Conservation (phyloP, 2,329 filamentous ascomycete species). For the Claviceps pazoutovae region DNA sequence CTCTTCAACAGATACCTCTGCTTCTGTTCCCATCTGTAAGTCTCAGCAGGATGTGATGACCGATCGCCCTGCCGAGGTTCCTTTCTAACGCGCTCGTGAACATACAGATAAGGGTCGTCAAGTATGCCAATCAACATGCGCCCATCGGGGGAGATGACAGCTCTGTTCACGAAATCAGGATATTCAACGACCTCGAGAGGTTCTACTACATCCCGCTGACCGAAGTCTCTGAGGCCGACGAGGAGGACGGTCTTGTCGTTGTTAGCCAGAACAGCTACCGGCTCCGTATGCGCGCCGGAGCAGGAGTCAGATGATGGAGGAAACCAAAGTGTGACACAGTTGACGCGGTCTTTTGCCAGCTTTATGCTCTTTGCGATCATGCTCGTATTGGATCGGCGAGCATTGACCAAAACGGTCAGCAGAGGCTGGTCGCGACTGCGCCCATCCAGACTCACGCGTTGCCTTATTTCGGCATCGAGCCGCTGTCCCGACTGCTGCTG, state of each 20-base stretch:
- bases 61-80: slow-evolving; percentile 13
- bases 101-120: slow-evolving; percentile 74
- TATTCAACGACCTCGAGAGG: slow-evolving; percentile 59
- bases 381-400: slow-evolving; percentile 27
- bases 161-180: slow-evolving; percentile 81
- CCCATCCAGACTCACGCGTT: slow-evolving; percentile 20
- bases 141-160: slow-evolving; percentile 84
- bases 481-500: slow-evolving; percentile 13
- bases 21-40: slow-evolving; percentile 37
- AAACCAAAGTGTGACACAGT: slow-evolving; percentile 52
- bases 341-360: slow-evolving; percentile 47
- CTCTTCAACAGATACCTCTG: slow-evolving; percentile 43
- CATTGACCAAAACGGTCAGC: slow-evolving; percentile 23
- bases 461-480: slow-evolving; percentile 8
- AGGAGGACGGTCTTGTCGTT: slow-evolving; percentile 83
- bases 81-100: slow-evolving; percentile 48
- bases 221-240: slow-evolving; percentile 57
- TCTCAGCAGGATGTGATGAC: slow-evolving; percentile 10
- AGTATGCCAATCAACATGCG: slow-evolving; percentile 68
- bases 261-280: slow-evolving; percentile 66
- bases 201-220: slow-evolving; percentile 28
- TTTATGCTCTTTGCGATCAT: slow-evolving; percentile 37
- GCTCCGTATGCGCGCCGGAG: slow-evolving; percentile 30
- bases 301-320: slow-evolving; percentile 24
- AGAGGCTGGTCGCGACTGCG: slow-evolving; percentile 20